Evolutionary conservation across 2,329 filamentous ascomycete species (phyloP).

Genomic region (Epichloe sp.): DNA sequence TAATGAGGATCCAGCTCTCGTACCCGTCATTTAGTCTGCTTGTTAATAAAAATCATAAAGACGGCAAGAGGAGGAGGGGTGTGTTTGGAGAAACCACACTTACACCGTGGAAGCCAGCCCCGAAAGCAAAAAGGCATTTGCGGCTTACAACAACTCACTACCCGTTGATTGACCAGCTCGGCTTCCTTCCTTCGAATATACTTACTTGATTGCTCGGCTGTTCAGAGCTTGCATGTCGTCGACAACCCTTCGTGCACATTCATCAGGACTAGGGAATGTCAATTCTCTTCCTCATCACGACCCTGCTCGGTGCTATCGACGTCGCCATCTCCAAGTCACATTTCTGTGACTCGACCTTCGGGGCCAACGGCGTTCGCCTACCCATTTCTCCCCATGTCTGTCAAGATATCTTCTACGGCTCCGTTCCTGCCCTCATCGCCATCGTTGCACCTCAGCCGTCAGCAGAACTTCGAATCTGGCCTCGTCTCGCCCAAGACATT

Average conservation of each 20-base stretch:
- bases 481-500: constrained; percentile 13
- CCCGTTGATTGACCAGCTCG: background rate
- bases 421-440: constrained; percentile 12
- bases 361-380: background rate
- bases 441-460: constrained; percentile 10
- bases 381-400: constrained; percentile 15
- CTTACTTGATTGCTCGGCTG: background rate
- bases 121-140: background rate
- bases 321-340: constrained; percentile 5
- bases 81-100: constrained; percentile 4
- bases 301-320: constrained; percentile 2
- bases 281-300: background rate
- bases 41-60: background rate
- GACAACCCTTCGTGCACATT: background rate
- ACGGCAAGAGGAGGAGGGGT: constrained; percentile 3
- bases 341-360: background rate
- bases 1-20: constrained; percentile 4
- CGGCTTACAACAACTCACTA: background rate
- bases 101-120: background rate
- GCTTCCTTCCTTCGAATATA: background rate
- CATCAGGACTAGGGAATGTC: background rate
- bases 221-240: background rate
- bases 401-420: constrained; percentile 12
- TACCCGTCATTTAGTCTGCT: constrained; percentile 1
- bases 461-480: constrained; percentile 9